These are phyloP conservation scores for Aureobasidium sp. DNA, from an alignment of 2,329 filamentous ascomycete genomes.

Conservation along the genomic window DNA sequence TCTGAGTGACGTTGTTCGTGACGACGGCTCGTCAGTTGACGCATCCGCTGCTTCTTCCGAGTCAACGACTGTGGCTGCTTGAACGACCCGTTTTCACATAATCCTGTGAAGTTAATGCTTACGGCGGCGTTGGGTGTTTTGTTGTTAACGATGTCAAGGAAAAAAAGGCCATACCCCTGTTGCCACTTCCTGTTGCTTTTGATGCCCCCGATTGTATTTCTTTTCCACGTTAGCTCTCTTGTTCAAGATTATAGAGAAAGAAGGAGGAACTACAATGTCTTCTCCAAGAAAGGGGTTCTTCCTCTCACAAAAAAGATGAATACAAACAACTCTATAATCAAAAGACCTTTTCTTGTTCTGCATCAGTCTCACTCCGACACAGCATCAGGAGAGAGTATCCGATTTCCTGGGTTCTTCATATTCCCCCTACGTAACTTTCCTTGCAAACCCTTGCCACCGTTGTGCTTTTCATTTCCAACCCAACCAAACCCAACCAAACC, in stretches of 20 bases:
- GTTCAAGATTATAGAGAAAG: background rate
- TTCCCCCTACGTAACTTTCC: background rate
- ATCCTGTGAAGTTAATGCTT: background rate
- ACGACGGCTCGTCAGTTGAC: background rate
- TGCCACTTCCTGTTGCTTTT: conserved; percentile 4
- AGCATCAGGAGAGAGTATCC: no score
- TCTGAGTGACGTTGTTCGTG: conserved; percentile 14
- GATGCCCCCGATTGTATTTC: background rate
- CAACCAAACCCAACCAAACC: no score
- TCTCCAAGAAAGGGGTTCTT: no score
- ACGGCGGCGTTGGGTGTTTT: conserved; percentile 4
- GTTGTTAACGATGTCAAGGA: background rate
- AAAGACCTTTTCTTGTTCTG: background rate
- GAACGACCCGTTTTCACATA: background rate
- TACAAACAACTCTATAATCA: background rate
- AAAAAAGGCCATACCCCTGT: conserved; percentile 7
- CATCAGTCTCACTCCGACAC: background rate
- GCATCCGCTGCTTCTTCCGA: background rate
- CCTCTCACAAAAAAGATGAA: background rate
- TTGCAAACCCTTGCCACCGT: background rate
- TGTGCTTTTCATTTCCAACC: background rate
- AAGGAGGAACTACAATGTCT: background rate
- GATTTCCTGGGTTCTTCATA: no score
- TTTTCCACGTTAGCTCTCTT: background rate
- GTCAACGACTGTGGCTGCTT: background rate